Evolutionary conservation across 805 yeast genomes (phyloP), one percentile per base, ranked within the genome.

Genomic region (Ogataea minuta): DNA sequence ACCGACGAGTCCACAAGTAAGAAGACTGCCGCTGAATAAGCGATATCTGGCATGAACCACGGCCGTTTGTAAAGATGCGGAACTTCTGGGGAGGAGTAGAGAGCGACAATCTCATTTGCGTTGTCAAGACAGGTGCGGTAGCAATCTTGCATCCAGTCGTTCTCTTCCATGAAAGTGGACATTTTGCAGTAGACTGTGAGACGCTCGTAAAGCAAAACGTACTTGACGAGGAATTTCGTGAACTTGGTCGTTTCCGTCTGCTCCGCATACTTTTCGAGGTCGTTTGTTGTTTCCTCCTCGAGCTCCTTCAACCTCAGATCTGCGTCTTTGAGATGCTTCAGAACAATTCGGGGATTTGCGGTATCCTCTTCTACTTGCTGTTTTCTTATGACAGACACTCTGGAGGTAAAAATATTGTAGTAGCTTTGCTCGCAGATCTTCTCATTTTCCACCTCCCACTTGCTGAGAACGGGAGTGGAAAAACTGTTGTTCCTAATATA

Each of bases 151-250:
- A 28, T 29, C 60, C 60, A 56, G 12, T 50, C 43, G 23, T 41
- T 23, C 29, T 44, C 27, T 17, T 30, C 17, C 42, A 52, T 28
- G 34, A 45, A 48, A 1, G 34, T 15, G 8, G 56, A 45, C 52
- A 54, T 47, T 38, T 43, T 46, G 6, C 54, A 28, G 21, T 52
- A 51, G 3, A 54, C 46, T 21, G 54, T 54, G 6, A 53, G 16
- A 8, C 39, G 30, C 37, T 51, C 59, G 38, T 46, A 38, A 4
- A 28, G 27, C 9, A 34, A 6, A 14, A 34, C 15, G 20, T 8
- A 34, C 9, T 27, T n/a, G 8, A 23, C 17, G 9, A 31, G 13
- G 16, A 31, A 31, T 15, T 15, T 31, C 14, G 21, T 6, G 10
- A 19, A 19, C 21, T 15, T 17, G 13, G 28, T n/a, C 12, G 21